Base-by-base conservation (phyloP, 2,329 filamentous ascomycete species). In the Trichoderma semiorbis region DNA sequence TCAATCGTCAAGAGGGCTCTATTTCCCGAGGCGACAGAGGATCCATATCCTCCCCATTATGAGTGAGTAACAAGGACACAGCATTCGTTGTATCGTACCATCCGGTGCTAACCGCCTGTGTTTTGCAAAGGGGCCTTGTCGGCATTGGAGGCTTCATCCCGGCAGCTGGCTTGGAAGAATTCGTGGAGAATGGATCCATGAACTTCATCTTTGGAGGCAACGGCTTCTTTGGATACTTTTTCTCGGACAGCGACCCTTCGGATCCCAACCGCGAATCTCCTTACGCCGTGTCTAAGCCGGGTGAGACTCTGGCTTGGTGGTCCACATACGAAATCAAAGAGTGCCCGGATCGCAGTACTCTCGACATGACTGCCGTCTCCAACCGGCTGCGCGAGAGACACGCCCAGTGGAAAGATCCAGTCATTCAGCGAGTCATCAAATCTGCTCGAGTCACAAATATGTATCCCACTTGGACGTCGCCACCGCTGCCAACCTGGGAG, bases 201-300 rank as follows among this genome's bases (percentile, higher is more conserved):
- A 75, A 74, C 47, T 76, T 74, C 39, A 71, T 75, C 21, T 74
- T 75, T 57, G 74, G 75, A 12, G 73, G 73, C 39, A 76, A 75
- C 34, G 75, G 75, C 16, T 76, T 75, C 72, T 76, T 76, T 62
- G 74, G 75, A 26, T 76, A 76, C 12, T 76, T 72, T 30, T 74
- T 74, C 43, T 18, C 72, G 16, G 70, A 75, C 2, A 75, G 73
- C 28, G 12, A 68, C 4, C n/a, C 53, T 7, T 72, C 69, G 16
- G 71, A 70, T 34, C 65, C 73, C 5, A 43, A 74, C 30, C 73
- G 74, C 18, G 74, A 75, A 7, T 75, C 74, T 11, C 74, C 75
- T 1, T 74, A 72, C 36, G 43, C 72, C 32, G 63, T 74, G 26
- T 76, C 75, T 1, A 60, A 73, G 39, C 73, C 74, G 1, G 74